Conservation (phyloP, 768 basidiomycete species). For the Mycena galericulata region DNA sequence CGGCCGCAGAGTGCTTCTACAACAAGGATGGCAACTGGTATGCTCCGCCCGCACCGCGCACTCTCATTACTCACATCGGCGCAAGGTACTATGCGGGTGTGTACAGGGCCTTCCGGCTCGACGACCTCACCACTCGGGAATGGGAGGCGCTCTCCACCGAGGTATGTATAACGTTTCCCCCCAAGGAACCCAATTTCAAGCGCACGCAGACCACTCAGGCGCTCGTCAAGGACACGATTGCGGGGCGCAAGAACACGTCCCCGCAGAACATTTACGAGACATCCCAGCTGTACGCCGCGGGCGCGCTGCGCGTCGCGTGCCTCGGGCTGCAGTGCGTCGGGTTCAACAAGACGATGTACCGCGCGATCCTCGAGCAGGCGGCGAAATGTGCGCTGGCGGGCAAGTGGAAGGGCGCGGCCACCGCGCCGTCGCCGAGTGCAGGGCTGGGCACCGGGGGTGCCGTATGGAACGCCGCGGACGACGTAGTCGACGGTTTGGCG, state of each 20-base stretch:
- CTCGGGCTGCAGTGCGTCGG: slow-evolving; percentile 82
- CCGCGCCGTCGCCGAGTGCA: slow-evolving; percentile 1
- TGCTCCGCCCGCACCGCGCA: neutral
- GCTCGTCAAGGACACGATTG: slow-evolving; percentile 78
- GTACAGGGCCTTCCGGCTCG: slow-evolving; percentile 75
- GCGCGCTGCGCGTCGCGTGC: slow-evolving; percentile 80
- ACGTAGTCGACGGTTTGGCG: slow-evolving; percentile 14
- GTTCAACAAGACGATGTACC: slow-evolving; percentile 77
- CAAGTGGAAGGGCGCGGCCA: slow-evolving; percentile 23
- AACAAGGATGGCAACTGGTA: slow-evolving; percentile 81
- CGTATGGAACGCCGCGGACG: slow-evolving; percentile 22
- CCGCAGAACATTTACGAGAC: slow-evolving; percentile 85
- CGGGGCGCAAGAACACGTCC: slow-evolving; percentile 78
- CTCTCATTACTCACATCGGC: neutral
- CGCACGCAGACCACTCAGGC: slow-evolving; percentile 67
- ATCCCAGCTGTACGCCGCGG: slow-evolving; percentile 76
- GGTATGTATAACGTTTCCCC: slow-evolving; percentile 49
- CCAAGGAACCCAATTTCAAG: slow-evolving; percentile 15
- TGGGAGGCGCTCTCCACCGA: slow-evolving; percentile 76
- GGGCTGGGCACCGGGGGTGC: slow-evolving; percentile 19
- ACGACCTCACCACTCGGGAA: slow-evolving; percentile 73
- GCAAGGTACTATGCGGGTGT: slow-evolving; percentile 78
- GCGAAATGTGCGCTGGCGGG: slow-evolving; percentile 47
- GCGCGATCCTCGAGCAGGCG: slow-evolving; percentile 74
- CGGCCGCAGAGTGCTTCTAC: slow-evolving; percentile 78